Evolutionary conservation across 2,329 filamentous ascomycete species (phyloP), one percentile per base, ranked within the genome.

Genomic region (Nigrospora sphaerica): DNA sequence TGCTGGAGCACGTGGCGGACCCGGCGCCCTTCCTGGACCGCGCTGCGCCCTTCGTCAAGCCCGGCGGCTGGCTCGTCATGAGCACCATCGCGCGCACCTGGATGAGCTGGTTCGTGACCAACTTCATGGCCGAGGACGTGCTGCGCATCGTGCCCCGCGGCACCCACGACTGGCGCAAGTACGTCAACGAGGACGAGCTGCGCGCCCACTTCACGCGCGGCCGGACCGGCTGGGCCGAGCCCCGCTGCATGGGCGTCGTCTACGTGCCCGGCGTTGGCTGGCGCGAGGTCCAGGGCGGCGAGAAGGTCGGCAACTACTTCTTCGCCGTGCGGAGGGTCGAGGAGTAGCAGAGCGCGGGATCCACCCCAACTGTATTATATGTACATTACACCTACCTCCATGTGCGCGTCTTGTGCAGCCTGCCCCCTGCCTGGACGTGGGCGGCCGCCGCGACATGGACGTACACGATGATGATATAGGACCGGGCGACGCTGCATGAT

Each of bases 101-200:
- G 77, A 81, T 81, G 51, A 93, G 88, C 55, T 98, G 89, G 85
- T 67, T 96, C 40, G 90, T 92, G 12, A 98, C 95, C 3, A 95
- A 95, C 59, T 71, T 97, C 19, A 76, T 95, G 52, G 93, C 93
- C 0, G 93, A 98, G 70, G 88, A 93, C 68, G 62, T 96, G 48
- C 58, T 95, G 62, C 75, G 87, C 6, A 88, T 97, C 50, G 93
- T 98, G 47, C 93, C 93, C 11, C 80, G 79, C 53, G 93, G 93
- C 2, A 98, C 93, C 40, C 93, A 98, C 68, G 90, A 96, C 64
- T 98, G 93, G 93, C 75, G 76, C 52, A 95, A 97, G 71, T 98
- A 97, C 68, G 84, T 98, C 54, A 93, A 96, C 61, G 86, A 88
- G 52, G 73, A 79, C 13, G 92, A 97, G 73, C 64, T 95, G 59